Evolutionary conservation across 1,139 yeast genomes (phyloP).

Genomic region (Hemisphaericaspora lyxosophila): DNA sequence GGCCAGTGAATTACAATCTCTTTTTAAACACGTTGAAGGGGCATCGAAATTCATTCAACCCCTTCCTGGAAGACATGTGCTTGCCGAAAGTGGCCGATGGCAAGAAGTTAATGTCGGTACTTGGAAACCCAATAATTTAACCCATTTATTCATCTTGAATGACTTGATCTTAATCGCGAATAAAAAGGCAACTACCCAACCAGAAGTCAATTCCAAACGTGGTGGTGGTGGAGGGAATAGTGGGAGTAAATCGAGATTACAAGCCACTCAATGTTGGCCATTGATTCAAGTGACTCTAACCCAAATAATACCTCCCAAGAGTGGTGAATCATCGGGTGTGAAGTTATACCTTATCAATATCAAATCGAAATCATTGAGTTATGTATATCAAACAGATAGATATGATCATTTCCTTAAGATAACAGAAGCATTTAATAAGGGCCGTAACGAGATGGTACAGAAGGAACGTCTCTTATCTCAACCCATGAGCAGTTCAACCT

Average conservation of each 20-base stretch:
- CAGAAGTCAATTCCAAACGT: conserved; percentile 8
- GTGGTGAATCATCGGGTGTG: conserved; percentile 19
- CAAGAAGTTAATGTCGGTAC: conserved; percentile 84
- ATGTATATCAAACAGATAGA: conserved; percentile 65
- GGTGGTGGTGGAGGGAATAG: conserved; percentile 9
- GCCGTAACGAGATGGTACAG: conserved; percentile 59
- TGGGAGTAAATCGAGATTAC: conserved; percentile 38
- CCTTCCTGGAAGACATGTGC: conserved; percentile 76
- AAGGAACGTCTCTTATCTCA: conserved; percentile 43
- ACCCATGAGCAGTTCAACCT: conserved; percentile 17
- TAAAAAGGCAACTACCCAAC: conserved; percentile 41
- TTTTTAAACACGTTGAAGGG: conserved; percentile 86
- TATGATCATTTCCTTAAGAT: conserved; percentile 59
- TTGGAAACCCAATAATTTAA: conserved; percentile 76
- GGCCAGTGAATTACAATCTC: conserved; percentile 69
- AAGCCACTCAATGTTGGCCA: conserved; percentile 82
- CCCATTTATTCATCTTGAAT: conserved; percentile 73
- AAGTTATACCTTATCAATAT: conserved; percentile 47
- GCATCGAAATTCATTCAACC: conserved; percentile 81
- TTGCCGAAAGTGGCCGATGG: conserved; percentile 84
- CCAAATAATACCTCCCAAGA: conserved; percentile 29
- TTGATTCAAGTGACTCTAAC: conserved; percentile 58
- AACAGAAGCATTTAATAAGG: conserved; percentile 59
- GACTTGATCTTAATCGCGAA: conserved; percentile 78
- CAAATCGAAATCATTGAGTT: conserved; percentile 48